Percentiles rank a stretch among this genome's conserved stretches.
Evolutionary conservation across 495 filamentous ascomycete genomes (phyloP).

Genomic region (Annulohypoxylon stygium): DNA sequence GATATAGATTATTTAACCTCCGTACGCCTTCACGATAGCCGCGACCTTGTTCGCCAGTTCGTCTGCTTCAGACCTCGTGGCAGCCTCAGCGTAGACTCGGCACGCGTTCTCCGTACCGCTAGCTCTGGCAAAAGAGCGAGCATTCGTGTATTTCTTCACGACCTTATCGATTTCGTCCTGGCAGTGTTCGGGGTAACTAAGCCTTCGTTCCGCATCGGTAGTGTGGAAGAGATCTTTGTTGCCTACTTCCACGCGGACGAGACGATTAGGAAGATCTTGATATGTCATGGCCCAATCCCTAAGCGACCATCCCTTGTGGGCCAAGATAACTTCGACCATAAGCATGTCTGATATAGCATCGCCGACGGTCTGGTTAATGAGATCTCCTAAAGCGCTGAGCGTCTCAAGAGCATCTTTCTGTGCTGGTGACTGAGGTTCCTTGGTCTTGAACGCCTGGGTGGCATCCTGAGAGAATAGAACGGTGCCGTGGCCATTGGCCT

Average conservation of each 20-base stretch:
- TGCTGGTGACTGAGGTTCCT: conserved; percentile 88
- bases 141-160: conserved; percentile 91
- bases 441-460: conserved; percentile 77
- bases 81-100: conserved; percentile 96
- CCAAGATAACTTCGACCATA: conserved; percentile 94
- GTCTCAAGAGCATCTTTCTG: conserved; percentile 87
- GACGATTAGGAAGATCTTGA: conserved; percentile 94
- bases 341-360: conserved; percentile 96
- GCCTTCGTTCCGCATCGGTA: conserved; percentile 89
- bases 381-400: conserved; percentile 81
- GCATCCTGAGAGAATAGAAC: conserved; percentile 92
- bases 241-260: conserved; percentile 88
- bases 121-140: conserved; percentile 89
- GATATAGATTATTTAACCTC: conserved; percentile 21
- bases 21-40: conserved; percentile 70
- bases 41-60: conserved; percentile 87
- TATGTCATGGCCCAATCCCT: conserved; percentile 95
- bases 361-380: conserved; percentile 98
- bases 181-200: conserved; percentile 81
- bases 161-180: conserved; percentile 87
- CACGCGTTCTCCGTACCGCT: conserved; percentile 97
- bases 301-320: conserved; percentile 92
- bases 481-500: conserved; percentile 97
- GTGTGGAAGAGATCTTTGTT: conserved; percentile 90
- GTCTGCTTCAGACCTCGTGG: conserved; percentile 83